phyloP scores from a whole-genome alignment of 352 stramenopile species.

The Phytophthora parvispora region DNA sequence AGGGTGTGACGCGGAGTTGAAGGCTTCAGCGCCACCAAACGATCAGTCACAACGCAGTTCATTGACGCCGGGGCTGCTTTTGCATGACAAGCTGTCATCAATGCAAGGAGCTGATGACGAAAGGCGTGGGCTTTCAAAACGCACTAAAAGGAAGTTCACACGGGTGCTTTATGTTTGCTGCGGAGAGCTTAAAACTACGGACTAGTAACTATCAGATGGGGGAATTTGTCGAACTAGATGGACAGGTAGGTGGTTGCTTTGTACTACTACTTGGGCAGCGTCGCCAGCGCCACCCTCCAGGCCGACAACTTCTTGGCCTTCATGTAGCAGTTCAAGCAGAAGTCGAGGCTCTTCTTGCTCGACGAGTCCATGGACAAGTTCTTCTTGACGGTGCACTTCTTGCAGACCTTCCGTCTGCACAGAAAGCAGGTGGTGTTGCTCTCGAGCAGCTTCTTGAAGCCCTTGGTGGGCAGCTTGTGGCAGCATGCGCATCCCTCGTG shows the following conservation, averaged over 20 bases:
- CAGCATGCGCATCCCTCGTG: slow-evolving; percentile 42
- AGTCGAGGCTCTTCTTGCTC: slow-evolving; percentile 58
- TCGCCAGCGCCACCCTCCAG: slow-evolving; percentile 52
- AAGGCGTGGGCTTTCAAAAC: too few species aligned
- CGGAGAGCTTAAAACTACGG: slow-evolving; percentile 17
- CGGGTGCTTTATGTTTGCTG: slow-evolving; percentile 9
- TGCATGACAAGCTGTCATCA: not conserved
- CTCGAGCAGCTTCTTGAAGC: slow-evolving; percentile 49
- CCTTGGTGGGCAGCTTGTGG: slow-evolving; percentile 41
- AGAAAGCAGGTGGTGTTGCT: slow-evolving; percentile 46
- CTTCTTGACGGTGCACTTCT: slow-evolving; percentile 66
- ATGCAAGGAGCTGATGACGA: too few species aligned
- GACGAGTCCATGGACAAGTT: slow-evolving; percentile 41
- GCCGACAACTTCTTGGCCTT: slow-evolving; percentile 60
- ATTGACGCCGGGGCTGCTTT: not conserved
- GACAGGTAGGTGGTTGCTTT: not conserved
- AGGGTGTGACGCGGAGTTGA: not conserved
- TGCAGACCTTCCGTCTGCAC: slow-evolving; percentile 50
- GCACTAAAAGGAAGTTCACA: not conserved
- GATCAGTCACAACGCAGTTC: slow-evolving; percentile 9
- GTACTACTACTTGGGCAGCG: slow-evolving; percentile 24
- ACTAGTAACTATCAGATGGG: slow-evolving; percentile 26
- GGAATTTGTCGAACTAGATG: slow-evolving; percentile 9
- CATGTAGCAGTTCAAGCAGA: slow-evolving; percentile 69
- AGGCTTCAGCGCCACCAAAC: not conserved